A percentile compares a stretch with the other conserved stretches of the same genome.
Evolutionary conservation across 257 asterid species (phyloP).

Genomic region (Fraxinus quadrangulata): DNA sequence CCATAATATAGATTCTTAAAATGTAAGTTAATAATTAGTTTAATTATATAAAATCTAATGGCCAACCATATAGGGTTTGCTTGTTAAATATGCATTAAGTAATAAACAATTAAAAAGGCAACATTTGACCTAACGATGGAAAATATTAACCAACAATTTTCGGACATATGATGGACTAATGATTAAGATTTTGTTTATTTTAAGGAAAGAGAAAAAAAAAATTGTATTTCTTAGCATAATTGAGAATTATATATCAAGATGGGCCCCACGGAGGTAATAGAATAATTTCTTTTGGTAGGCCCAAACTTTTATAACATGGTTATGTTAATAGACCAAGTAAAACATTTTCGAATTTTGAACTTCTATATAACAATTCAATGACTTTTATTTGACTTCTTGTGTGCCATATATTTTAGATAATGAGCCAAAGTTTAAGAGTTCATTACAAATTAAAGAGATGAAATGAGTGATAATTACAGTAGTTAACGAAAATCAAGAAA

Average conservation of each 20-base stretch:
- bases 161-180: conserved; percentile 51
- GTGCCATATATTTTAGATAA: conserved; percentile 1
- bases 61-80: conserved; percentile 40
- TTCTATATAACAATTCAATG: not conserved
- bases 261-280: conserved; percentile 30
- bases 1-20: conserved; percentile 26
- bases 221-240: conserved; percentile 25
- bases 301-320: conserved; percentile 26
- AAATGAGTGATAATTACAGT: too few relatives aligned
- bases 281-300: conserved; percentile 38
- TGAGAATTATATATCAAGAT: conserved; percentile 26
- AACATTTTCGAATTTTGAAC: conserved; percentile 18
- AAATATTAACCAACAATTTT: conserved; percentile 61
- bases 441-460: not conserved
- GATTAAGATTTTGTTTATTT: conserved; percentile 28
- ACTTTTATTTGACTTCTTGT: conserved; percentile 17
- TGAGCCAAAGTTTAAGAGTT: not conserved
- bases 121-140: conserved; percentile 87
- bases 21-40: conserved; percentile 21
- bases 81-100: conserved; percentile 34
- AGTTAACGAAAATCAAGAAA: too few relatives aligned
- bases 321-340: conserved; percentile 35
- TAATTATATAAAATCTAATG: conserved; percentile 20
- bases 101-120: conserved; percentile 41
- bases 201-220: conserved; percentile 37